phyloP scores from a whole-genome alignment of 2,329 filamentous ascomycete genomes.

The Fusarium sulawesiense region DNA sequence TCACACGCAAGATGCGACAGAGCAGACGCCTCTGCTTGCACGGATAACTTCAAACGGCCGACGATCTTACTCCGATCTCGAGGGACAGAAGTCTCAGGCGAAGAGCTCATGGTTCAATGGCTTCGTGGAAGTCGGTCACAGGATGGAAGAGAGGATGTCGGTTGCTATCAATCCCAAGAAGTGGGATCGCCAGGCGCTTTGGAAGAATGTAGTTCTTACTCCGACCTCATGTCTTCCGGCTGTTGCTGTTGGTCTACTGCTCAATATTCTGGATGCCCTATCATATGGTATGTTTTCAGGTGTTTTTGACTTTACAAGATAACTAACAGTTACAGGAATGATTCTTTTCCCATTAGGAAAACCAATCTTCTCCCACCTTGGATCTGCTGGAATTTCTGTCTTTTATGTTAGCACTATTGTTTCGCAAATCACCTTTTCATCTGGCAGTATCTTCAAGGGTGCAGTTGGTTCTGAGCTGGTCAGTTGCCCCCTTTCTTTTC shows the following conservation, averaged over 20 bases:
- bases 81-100: constrained; percentile 59
- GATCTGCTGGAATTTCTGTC: constrained; percentile 95
- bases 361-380: constrained; percentile 84
- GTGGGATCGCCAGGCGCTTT: constrained; percentile 77
- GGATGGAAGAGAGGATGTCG: constrained; percentile 48
- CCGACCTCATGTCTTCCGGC: constrained; percentile 82
- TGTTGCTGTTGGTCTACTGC: constrained; percentile 85
- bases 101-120: constrained; percentile 51
- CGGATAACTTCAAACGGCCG: constrained; percentile 48
- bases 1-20: constrained; percentile 47
- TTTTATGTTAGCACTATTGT: constrained; percentile 99
- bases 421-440: constrained; percentile 89
- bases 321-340: constrained; percentile 69
- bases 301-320: not conserved
- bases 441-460: constrained; percentile 87
- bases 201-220: constrained; percentile 71
- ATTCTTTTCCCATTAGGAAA: constrained; percentile 94
- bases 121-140: constrained; percentile 48
- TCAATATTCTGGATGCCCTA: constrained; percentile 93
- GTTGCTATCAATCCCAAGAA: constrained; percentile 69
- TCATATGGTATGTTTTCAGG: constrained; percentile 76
- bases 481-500: constrained; percentile 45
- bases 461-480: constrained; percentile 94
- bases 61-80: constrained; percentile 57
- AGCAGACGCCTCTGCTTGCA: constrained; percentile 62